These are phyloP conservation scores for Sicyos baderoa DNA, from an alignment of 306 rosid species.

Conservation along the genomic window DNA sequence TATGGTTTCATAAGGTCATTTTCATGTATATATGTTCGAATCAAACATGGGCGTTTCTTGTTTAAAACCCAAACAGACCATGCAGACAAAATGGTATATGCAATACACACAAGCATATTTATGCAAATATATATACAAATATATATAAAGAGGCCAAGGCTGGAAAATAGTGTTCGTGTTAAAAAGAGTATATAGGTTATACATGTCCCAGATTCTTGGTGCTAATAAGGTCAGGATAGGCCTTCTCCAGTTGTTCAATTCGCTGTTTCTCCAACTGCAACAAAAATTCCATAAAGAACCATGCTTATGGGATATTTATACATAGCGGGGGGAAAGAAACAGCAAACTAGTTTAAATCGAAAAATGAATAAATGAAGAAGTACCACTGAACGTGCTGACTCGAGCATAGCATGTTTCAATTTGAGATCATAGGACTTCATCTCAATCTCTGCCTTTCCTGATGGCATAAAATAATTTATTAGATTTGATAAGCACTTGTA, in stretches of 20 bases:
- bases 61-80: background rate
- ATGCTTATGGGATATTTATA: constrained; percentile 10
- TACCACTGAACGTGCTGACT: constrained; percentile 71
- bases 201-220: constrained; percentile 92
- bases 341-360: too few relatives aligned
- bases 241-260: constrained; percentile 74
- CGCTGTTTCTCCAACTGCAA: constrained; percentile 77
- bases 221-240: constrained; percentile 77
- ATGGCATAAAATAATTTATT: constrained; percentile 23
- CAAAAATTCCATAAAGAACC: constrained; percentile 22
- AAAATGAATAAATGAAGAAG: constrained; percentile 12
- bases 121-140: constrained; percentile 10
- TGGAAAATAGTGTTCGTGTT: constrained; percentile 18
- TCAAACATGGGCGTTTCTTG: background rate
- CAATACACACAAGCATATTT: background rate
- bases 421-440: constrained; percentile 49
- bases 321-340: too few relatives aligned
- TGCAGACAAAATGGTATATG: background rate
- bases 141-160: background rate
- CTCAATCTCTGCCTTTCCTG: constrained; percentile 71
- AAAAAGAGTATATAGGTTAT: constrained; percentile 29
- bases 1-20: background rate
- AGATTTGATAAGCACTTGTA: background rate
- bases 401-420: constrained; percentile 60
- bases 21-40: constrained; percentile 6